These are phyloP conservation scores for Myriangium duriaei DNA, from an alignment of 2,329 filamentous ascomycete genomes.

Conservation along the genomic window DNA sequence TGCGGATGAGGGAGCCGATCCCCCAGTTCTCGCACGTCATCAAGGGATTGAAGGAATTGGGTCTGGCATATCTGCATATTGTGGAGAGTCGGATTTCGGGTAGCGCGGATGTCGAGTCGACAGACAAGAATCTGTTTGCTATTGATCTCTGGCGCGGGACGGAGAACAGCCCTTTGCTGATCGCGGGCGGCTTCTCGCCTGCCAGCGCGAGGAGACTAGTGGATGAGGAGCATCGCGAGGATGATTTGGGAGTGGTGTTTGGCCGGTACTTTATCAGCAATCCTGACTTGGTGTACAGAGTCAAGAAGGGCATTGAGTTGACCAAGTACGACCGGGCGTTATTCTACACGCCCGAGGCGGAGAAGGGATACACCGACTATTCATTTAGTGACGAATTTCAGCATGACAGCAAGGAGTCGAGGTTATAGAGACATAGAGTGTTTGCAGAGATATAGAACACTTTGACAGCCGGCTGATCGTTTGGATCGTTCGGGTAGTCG, in stretches of 20 bases:
- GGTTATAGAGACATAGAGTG: too few relatives aligned
- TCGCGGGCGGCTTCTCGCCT: constrained; percentile 31
- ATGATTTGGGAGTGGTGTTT: constrained; percentile 35
- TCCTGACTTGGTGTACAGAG: constrained; percentile 36
- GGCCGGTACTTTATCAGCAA: constrained; percentile 38
- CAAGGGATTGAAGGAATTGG: constrained; percentile 36
- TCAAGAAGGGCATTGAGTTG: constrained; percentile 32
- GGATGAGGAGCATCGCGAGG: constrained; percentile 30
- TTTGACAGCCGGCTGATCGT: too few relatives aligned
- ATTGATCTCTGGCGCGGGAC: constrained; percentile 33
- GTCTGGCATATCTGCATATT: constrained; percentile 49
- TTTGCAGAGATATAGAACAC: too few relatives aligned
- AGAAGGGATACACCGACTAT: constrained; percentile 32
- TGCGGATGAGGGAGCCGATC: constrained; percentile 49
- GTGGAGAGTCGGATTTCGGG: constrained; percentile 45
- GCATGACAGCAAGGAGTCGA: constrained; percentile 12
- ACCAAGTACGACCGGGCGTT: constrained; percentile 33
- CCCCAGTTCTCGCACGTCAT: constrained; percentile 52
- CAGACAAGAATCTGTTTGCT: constrained; percentile 32
- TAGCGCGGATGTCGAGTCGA: constrained; percentile 27
- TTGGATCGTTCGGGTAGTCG: too few relatives aligned
- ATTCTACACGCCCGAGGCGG: constrained; percentile 31
- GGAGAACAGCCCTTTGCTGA: constrained; percentile 31
- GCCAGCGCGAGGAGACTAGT: constrained; percentile 26
- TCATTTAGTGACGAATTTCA: constrained; percentile 26